Conservation (phyloP, 345 rosid species). For the Erucastrum elatum region DNA sequence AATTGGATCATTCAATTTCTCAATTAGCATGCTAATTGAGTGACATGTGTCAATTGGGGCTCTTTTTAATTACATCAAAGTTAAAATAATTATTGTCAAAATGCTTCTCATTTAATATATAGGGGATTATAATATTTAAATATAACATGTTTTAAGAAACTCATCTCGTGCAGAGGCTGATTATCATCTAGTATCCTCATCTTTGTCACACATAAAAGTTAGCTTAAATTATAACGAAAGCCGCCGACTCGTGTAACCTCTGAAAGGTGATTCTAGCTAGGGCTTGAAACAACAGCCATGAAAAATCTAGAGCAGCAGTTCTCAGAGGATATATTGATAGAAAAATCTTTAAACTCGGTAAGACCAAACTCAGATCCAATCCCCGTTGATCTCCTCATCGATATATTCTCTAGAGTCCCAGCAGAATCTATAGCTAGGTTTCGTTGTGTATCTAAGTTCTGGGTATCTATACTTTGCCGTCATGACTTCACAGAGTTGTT, state of each 20-base stretch:
- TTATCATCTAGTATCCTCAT: neutral
- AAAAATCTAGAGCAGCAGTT: neutral
- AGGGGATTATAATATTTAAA: too few species aligned
- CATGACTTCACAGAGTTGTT: neutral
- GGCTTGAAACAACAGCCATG: neutral
- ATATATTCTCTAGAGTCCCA: neutral
- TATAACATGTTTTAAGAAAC: too few species aligned
- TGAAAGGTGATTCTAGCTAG: neutral
- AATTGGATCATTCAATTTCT: too few species aligned
- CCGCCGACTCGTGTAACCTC: neutral
- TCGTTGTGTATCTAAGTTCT: neutral
- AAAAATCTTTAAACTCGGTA: neutral
- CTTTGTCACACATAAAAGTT: neutral
- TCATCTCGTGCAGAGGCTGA: too few species aligned
- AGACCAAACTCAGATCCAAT: neutral
- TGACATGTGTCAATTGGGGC: too few species aligned
- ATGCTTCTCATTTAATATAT: too few species aligned
- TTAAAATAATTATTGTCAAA: too few species aligned
- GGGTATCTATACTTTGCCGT: neutral
- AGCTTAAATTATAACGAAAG: neutral
- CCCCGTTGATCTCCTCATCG: neutral
- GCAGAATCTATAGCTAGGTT: neutral
- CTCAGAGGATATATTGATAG: neutral
- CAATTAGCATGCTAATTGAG: too few species aligned
- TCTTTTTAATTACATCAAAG: too few species aligned